A percentile compares a stretch with the other conserved stretches of the same genome.
Conservation (phyloP, 106 monocot species). For the Agapanthus africanus region DNA sequence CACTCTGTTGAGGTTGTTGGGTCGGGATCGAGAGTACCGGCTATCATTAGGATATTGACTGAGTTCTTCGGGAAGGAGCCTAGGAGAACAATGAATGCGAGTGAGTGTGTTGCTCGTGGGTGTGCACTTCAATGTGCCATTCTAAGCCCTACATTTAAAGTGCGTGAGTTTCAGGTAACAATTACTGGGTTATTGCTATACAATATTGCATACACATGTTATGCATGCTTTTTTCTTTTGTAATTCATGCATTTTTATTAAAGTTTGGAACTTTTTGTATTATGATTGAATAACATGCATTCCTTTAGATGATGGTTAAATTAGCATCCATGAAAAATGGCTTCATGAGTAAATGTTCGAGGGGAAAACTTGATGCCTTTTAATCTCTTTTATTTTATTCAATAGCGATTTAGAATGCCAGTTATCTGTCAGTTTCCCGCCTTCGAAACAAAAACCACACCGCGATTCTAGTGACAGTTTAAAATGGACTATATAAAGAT, state of each 20-base stretch:
- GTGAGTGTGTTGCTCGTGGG: conserved; percentile 82
- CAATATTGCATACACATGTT: not conserved
- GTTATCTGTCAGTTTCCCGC: too few relatives aligned
- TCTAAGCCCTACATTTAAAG: conserved; percentile 84
- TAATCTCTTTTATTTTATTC: too few relatives aligned
- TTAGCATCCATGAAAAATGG: not conserved
- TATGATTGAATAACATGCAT: not conserved
- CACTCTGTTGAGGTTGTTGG: conserved; percentile 79
- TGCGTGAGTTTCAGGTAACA: conserved; percentile 84
- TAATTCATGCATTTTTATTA: not conserved
- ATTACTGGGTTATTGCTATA: not conserved
- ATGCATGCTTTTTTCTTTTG: not conserved
- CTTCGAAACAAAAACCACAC: too few relatives aligned
- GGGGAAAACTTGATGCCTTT: too few relatives aligned
- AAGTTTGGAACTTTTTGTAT: not conserved
- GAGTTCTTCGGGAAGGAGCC: conserved; percentile 68
- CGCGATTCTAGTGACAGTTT: too few relatives aligned
- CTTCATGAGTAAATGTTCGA: too few relatives aligned
- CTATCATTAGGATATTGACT: conserved; percentile 49
- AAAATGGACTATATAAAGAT: too few relatives aligned
- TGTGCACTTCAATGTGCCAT: conserved; percentile 84
- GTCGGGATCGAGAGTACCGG: conserved; percentile 88
- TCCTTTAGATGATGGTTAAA: not conserved
- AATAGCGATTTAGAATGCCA: too few relatives aligned
- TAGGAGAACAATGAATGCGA: conserved; percentile 78